A percentile compares a stretch with the other conserved stretches of the same genome.
These are phyloP conservation scores for Boletus insuetus DNA, from an alignment of 768 basidiomycete genomes.

Conservation along the genomic window DNA sequence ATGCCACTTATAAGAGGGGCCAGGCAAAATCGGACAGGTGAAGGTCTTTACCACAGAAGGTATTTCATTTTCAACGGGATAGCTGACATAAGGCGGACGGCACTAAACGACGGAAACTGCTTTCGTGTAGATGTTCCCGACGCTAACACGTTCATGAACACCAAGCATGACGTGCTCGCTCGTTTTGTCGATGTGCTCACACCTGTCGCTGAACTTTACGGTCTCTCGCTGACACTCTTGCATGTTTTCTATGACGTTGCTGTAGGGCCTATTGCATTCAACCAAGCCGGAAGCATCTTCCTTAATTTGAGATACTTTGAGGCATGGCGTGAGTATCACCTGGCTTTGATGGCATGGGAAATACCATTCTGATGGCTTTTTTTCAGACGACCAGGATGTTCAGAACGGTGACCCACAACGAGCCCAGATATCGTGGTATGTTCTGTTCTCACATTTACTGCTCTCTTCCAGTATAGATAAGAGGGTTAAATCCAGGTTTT, in stretches of 20 bases:
- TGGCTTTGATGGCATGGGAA: neutral
- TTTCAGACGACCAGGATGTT: conserved; percentile 1
- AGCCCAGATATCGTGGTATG: neutral
- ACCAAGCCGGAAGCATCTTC: conserved; percentile 83
- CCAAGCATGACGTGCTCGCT: conserved; percentile 49
- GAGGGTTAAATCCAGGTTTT: neutral
- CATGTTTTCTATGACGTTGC: conserved; percentile 81
- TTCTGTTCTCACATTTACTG: neutral
- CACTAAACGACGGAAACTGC: no score
- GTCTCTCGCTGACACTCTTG: conserved; percentile 63
- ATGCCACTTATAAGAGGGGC: neutral
- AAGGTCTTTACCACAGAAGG: neutral
- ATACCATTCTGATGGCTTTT: no score
- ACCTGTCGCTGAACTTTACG: conserved; percentile 66
- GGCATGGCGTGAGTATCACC: conserved; percentile 66
- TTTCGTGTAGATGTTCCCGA: neutral
- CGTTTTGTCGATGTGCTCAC: conserved; percentile 69
- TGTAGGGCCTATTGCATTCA: conserved; percentile 88
- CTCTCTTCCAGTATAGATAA: neutral
- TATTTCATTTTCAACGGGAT: neutral
- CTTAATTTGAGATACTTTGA: conserved; percentile 81
- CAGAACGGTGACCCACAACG: neutral
- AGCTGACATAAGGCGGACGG: neutral
- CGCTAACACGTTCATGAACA: conserved; percentile 43
- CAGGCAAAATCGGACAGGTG: neutral